Percentiles rank a stretch among this genome's conserved stretches.
phyloP scores from a whole-genome alignment of 768 basidiomycete genomes.

The Ramaria sp. region DNA sequence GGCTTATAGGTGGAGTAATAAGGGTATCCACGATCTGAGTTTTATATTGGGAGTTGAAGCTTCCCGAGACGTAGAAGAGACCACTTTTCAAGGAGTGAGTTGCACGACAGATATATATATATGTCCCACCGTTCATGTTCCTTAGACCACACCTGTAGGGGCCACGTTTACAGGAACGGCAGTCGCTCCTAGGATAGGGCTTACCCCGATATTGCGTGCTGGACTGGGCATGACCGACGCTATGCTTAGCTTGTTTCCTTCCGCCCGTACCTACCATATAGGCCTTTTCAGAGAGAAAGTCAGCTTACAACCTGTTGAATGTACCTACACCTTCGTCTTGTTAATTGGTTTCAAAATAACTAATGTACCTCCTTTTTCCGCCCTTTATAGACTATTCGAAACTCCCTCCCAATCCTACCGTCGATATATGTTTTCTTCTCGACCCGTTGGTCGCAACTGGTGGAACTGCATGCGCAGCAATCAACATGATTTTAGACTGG shows the following conservation, averaged over 20 bases:
- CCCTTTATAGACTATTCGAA: constrained; percentile 73
- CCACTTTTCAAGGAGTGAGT: constrained; percentile 53
- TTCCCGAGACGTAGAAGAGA: constrained; percentile 52
- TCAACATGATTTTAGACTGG: constrained; percentile 81
- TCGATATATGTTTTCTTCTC: constrained; percentile 79
- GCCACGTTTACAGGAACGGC: constrained; percentile 57
- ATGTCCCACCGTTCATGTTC: background rate
- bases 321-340: constrained; percentile 26
- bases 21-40: constrained; percentile 71
- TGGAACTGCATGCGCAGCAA: constrained; percentile 80
- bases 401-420: constrained; percentile 60
- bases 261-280: constrained; percentile 80
- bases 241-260: constrained; percentile 77
- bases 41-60: constrained; percentile 79
- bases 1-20: background rate
- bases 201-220: constrained; percentile 88
- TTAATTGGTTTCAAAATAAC: background rate
- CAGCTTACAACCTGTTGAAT: constrained; percentile 84
- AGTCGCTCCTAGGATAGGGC: constrained; percentile 69
- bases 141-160: constrained; percentile 68
- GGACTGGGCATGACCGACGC: constrained; percentile 92
- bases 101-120: background rate
- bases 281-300: constrained; percentile 85
- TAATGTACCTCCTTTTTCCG: background rate
- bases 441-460: constrained; percentile 95